Conservation (phyloP, 192 early-diverging fungal species). For the Dissophora globulifera region DNA sequence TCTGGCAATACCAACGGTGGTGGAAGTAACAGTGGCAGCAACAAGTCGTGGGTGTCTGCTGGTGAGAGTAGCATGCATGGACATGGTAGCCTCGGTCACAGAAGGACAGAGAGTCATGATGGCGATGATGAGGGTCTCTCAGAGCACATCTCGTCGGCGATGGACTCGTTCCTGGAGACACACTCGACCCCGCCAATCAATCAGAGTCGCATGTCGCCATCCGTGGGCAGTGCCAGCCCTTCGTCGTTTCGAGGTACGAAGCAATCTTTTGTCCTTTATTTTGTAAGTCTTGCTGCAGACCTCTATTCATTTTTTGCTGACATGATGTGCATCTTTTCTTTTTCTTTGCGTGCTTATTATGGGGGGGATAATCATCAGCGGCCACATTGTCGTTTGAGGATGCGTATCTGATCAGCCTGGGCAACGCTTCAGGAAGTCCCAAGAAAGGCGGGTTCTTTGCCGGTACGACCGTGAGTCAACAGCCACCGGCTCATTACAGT, state of each 20-base stretch:
- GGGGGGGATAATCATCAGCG: not conserved
- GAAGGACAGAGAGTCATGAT: conserved; percentile 39
- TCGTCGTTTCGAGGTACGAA: conserved; percentile 28
- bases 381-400: conserved; percentile 68
- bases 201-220: conserved; percentile 44
- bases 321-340: no score
- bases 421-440: conserved; percentile 41
- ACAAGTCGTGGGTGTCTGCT: conserved; percentile 28
- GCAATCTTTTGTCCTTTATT: no score
- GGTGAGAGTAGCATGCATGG: no score
- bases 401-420: conserved; percentile 60
- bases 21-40: conserved; percentile 47
- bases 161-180: conserved; percentile 21
- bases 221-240: conserved; percentile 37
- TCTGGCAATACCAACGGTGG: no score
- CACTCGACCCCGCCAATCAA: conserved; percentile 44
- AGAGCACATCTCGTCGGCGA: conserved; percentile 31
- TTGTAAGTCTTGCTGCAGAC: conserved; percentile 22
- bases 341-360: no score
- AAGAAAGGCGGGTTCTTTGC: conserved; percentile 30
- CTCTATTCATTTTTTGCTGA: no score
- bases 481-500: conserved; percentile 7
- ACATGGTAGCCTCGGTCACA: conserved; percentile 14
- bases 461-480: no score
- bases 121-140: conserved; percentile 43